A percentile compares a stretch with the other conserved stretches of the same genome.
phyloP scores from a whole-genome alignment of 108 stramenopile genomes.

The Cyclotella sp. region DNA sequence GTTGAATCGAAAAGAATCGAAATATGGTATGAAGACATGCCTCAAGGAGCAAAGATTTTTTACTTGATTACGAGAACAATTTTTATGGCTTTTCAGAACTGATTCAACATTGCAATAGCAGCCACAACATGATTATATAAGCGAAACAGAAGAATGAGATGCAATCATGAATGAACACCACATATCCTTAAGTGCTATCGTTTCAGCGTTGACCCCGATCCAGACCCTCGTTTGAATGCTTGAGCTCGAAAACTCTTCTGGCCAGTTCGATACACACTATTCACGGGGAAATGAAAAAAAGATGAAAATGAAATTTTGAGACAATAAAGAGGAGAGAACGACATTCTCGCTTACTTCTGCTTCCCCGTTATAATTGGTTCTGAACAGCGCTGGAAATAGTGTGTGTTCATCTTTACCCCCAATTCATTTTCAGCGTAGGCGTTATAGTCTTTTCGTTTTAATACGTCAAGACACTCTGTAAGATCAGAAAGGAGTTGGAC shows the following conservation, averaged over 20 bases:
- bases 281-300: neutral
- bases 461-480: conserved; percentile 31
- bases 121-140: neutral
- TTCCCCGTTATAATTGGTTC: conserved; percentile 30
- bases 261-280: conserved; percentile 28
- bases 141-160: neutral
- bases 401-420: conserved; percentile 32
- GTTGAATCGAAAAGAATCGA: too few species aligned
- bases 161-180: neutral
- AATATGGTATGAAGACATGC: too few species aligned
- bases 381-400: conserved; percentile 30
- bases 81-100: too few species aligned
- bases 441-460: conserved; percentile 30
- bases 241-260: conserved; percentile 33
- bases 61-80: too few species aligned
- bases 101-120: too few species aligned
- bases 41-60: too few species aligned
- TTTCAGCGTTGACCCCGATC: neutral
- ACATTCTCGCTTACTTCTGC: neutral
- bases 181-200: neutral
- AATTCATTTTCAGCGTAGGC: conserved; percentile 45
- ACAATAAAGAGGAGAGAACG: too few species aligned
- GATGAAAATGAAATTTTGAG: neutral
- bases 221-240: conserved; percentile 20
- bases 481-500: conserved; percentile 25